Evolutionary conservation across 805 yeast species (phyloP), one percentile per base, ranked within the genome.

Genomic region (Kodamaea neixiangensis): DNA sequence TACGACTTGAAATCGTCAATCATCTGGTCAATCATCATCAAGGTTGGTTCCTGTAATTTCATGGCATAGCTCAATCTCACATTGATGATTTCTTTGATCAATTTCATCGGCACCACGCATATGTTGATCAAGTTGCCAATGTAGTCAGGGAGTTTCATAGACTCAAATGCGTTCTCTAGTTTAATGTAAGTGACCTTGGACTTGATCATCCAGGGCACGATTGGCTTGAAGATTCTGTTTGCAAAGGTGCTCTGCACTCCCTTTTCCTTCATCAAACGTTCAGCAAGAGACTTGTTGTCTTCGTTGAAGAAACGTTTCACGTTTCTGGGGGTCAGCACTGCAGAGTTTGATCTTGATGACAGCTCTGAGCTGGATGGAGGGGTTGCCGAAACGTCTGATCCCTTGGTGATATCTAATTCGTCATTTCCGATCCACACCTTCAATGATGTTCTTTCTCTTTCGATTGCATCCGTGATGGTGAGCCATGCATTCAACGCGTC

Each of bases 1-100:
- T 89, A 90, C 1, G 85, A 78, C 57, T 85, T 85, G 64, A 93
- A 87, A 64, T 90, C 96, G 43, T 83, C 91, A 54, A 93, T 80
- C 79, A 90, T 86, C 68, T 93, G 97, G 67, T 94, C 99, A 58
- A 94, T 89, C 85, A 90, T 89, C 91, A 90, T 87, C 83, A 92
- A 82, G 0, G 97, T 91, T 1, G 97, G 97, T 59, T 86, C 87
- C 47, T 79, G 82, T 44, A 93, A 69, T 61, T 86, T 87, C 64
- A 80, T 77, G 2, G 97, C 96, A 64, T 89, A 91, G 1, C 78
- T 73, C 42, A 93, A 72, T 57, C 97, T 78, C 39, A 88, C 80
- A 33, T 79, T 78, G 40, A 92, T 86, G 47, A 89, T 80, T 59
- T 89, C 97, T 60, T 85, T 86, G 59, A 91, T 85, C 42, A 94